Base-by-base conservation (phyloP, 768 basidiomycete genomes). In the Cytidiella melzeri region DNA sequence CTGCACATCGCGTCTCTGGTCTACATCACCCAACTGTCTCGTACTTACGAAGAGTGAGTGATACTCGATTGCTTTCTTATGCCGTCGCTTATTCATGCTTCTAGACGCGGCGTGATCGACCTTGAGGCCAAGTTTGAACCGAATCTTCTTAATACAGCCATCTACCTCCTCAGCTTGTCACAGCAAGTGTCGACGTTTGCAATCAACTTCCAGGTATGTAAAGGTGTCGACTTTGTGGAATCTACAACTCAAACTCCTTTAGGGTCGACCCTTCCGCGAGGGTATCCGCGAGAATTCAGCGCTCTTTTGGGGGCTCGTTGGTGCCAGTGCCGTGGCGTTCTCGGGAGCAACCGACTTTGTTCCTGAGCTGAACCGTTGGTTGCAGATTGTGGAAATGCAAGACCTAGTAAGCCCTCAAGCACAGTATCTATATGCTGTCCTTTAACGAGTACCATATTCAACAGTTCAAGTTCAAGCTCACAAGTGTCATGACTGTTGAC, bases 171-270 rank as follows among this genome's bases (percentile, higher is more conserved):
- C 45, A 87, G 94, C 46, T 77, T 98, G 30, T 94, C 91, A 2
- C 95, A 99, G 64, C 96, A 99, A 66, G 95, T 99, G 1, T 98
- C 95, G 5, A 98, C 96, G 0, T 98, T 99, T 61, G 85, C 93
- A 3, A 92, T 98, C 71, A 99, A 99, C 72, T 99, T 94, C 79
- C 92, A 93, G 73, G 84, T 81, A 57, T 26, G 65, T n/a, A n/a
- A n/a, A n/a, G 55, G 13, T 9, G 36, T 39, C 45, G 5, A 19
- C 19, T 28, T 5, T 37, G 10, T 45, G 3, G 18, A n/a, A n/a
- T n/a, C n/a, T 15, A 36, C 28, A 9, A 7, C 9, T 5, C 13
- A 26, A 12, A 23, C 15, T n/a, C n/a, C n/a, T n/a, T 1, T 61
- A 89, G 79, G 96, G 96, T 7, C 87, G 96, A 28, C 96, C 96